A percentile compares a stretch with the other conserved stretches of the same genome.
These are phyloP conservation scores for Bipolaris oryzae DNA, from an alignment of 2,329 filamentous ascomycete genomes.

Conservation along the genomic window DNA sequence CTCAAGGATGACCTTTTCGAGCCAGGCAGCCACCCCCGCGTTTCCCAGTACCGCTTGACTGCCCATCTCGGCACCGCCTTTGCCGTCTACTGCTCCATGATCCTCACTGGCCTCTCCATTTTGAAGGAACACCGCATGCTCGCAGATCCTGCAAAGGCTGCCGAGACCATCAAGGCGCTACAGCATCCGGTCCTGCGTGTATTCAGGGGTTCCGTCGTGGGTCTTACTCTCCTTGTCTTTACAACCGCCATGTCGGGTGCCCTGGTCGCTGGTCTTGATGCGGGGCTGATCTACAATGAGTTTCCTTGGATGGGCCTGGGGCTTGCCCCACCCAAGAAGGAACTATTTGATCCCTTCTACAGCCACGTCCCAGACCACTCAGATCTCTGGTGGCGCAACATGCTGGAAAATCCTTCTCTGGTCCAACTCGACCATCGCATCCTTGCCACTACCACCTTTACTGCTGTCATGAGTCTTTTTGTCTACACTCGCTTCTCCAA, in stretches of 20 bases:
- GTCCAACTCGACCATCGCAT: slow-evolving; percentile 97
- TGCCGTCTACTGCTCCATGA: slow-evolving; percentile 91
- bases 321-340: slow-evolving; percentile 76
- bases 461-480: slow-evolving; percentile 77
- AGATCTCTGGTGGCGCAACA: slow-evolving; percentile 96
- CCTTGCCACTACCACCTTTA: slow-evolving; percentile 87
- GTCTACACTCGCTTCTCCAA: slow-evolving; percentile 75
- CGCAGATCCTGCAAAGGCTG: slow-evolving; percentile 67
- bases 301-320: slow-evolving; percentile 94
- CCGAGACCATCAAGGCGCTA: slow-evolving; percentile 66
- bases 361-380: slow-evolving; percentile 75
- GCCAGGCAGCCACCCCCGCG: slow-evolving; percentile 85
- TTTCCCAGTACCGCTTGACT: slow-evolving; percentile 91
- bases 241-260: slow-evolving; percentile 91
- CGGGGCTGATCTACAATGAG: slow-evolving; percentile 97
- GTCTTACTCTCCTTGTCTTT: slow-evolving; percentile 78
- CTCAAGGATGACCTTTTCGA: slow-evolving; percentile 95
- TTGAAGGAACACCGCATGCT: slow-evolving; percentile 78
- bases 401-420: slow-evolving; percentile 93
- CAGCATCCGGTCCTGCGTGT: slow-evolving; percentile 67
- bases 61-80: slow-evolving; percentile 91
- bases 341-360: slow-evolving; percentile 88
- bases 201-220: slow-evolving; percentile 75
- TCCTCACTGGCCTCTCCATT: slow-evolving; percentile 84
- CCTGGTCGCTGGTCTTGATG: slow-evolving; percentile 92